A percentile compares a stretch with the other conserved stretches of the same genome.
phyloP scores from a whole-genome alignment of 2,329 filamentous ascomycete genomes.

The Colletotrichum siamense region DNA sequence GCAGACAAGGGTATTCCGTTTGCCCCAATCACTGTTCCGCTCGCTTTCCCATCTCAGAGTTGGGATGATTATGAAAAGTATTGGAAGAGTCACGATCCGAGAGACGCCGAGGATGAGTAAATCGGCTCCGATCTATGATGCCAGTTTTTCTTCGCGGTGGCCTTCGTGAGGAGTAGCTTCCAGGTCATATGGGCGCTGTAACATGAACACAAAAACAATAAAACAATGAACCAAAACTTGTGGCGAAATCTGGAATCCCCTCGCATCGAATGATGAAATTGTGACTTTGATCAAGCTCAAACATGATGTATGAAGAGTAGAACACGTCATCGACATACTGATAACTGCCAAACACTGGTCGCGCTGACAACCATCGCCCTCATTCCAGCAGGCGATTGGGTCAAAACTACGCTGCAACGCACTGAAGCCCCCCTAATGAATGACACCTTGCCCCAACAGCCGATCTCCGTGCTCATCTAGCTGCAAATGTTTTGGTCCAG shows the following conservation, averaged over 20 bases:
- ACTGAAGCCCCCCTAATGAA: not conserved
- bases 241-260: no score
- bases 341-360: not conserved
- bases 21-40: slow-evolving; percentile 58
- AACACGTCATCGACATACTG: not conserved
- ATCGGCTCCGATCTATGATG: not conserved
- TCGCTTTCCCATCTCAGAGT: slow-evolving; percentile 53
- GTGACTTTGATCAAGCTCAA: no score
- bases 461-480: not conserved
- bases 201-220: not conserved
- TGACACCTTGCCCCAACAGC: not conserved
- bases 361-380: not conserved
- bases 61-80: slow-evolving; percentile 52
- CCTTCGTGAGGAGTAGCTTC: not conserved
- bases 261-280: no score
- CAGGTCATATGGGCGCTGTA: not conserved
- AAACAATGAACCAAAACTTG: no score
- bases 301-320: not conserved
- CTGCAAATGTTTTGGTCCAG: not conserved
- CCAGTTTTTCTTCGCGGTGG: not conserved
- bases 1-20: slow-evolving; percentile 53
- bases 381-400: not conserved
- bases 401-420: not conserved
- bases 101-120: slow-evolving; percentile 31
- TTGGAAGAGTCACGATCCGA: slow-evolving; percentile 30